Evolutionary conservation across 768 basidiomycete species (phyloP).

Genomic region (Leccinellum luteum): DNA sequence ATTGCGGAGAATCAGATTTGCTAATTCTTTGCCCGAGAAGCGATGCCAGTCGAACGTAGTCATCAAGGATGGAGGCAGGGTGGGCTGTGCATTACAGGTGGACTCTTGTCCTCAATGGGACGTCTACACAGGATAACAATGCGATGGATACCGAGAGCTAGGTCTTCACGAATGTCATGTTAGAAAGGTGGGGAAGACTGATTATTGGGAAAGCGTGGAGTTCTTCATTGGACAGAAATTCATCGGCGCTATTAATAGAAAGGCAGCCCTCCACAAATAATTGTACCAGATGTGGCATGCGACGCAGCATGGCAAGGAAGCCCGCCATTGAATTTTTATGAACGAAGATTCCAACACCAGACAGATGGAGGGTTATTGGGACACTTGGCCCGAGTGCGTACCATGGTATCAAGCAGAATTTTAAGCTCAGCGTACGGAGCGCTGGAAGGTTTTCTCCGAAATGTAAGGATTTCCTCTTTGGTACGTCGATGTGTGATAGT

Average conservation of each 20-base stretch:
- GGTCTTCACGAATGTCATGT: neutral
- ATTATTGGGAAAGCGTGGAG: neutral
- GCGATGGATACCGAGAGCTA: neutral
- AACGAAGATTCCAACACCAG: too few relatives aligned
- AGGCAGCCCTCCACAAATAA: too few relatives aligned
- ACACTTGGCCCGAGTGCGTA: neutral
- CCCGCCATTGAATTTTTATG: neutral
- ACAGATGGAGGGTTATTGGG: neutral
- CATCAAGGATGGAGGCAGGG: too few relatives aligned
- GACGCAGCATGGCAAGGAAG: neutral
- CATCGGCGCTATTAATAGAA: too few relatives aligned
- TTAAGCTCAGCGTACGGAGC: neutral
- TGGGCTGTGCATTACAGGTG: neutral
- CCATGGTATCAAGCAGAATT: neutral
- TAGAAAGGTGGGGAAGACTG: neutral
- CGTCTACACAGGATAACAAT: neutral
- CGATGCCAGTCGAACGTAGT: neutral
- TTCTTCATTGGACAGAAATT: neutral
- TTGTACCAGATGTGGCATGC: neutral
- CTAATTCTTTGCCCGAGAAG: neutral
- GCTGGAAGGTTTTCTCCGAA: neutral
- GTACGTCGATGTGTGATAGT: rapidly evolving
- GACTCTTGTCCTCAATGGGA: neutral
- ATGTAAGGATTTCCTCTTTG: neutral
- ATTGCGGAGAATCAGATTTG: neutral